A percentile compares a stretch with the other conserved stretches of the same genome.
Conservation (phyloP, 106 monocot genomes). For the Apostasia shenzhenica region DNA sequence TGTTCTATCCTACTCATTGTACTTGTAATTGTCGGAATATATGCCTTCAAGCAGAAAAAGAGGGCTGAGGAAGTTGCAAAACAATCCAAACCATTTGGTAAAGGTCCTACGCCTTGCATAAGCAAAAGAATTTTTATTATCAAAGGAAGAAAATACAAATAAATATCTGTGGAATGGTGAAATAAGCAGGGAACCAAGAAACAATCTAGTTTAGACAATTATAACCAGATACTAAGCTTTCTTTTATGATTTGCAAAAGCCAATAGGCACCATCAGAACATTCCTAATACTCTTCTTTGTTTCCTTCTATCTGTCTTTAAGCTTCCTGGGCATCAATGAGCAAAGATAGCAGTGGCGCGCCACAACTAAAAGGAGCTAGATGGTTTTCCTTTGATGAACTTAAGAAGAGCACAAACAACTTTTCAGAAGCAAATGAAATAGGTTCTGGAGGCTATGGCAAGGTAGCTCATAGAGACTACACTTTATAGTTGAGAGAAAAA, state of each 20-base stretch:
- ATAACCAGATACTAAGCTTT: too few relatives aligned
- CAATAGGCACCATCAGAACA: conserved; percentile 9
- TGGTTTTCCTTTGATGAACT: conserved; percentile 73
- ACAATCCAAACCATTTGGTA: conserved; percentile 64
- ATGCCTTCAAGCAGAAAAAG: conserved; percentile 64
- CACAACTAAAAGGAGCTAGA: conserved; percentile 77
- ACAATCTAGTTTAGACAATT: too few relatives aligned
- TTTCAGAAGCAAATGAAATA: conserved; percentile 61
- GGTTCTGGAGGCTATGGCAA: conserved; percentile 85
- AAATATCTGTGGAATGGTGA: too few relatives aligned
- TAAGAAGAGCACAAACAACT: conserved; percentile 59
- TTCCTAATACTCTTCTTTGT: conserved; percentile 4
- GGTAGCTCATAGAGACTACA: conserved; percentile 19
- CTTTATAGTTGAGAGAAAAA: not conserved
- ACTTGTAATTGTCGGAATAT: conserved; percentile 32
- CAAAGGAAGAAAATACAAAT: not conserved
- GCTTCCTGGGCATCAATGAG: conserved; percentile 53
- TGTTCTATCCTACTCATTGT: conserved; percentile 37
- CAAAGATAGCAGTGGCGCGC: conserved; percentile 45
- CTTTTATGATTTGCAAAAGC: not conserved
- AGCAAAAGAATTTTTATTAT: too few relatives aligned
- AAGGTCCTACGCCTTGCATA: not conserved
- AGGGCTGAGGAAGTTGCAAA: conserved; percentile 46
- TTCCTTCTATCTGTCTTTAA: conserved; percentile 12
- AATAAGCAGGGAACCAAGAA: too few relatives aligned